Evolutionary conservation across 164 flowering plant genomes (phyloP), one percentile per base, ranked within the genome.

Genomic region (Vitis rotundifolia): DNA sequence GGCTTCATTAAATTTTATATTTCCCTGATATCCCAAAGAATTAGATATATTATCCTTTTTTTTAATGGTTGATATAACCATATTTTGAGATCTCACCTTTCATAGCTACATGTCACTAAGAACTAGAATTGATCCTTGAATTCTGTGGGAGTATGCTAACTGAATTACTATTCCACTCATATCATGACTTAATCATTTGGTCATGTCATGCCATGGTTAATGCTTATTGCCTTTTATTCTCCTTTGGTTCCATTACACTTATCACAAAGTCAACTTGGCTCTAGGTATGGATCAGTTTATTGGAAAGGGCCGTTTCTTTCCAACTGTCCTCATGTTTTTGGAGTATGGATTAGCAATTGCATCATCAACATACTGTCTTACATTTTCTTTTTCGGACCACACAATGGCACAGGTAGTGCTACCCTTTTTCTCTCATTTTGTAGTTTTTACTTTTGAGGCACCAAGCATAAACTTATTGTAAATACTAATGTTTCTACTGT

Each of bases 351-450:
- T 88, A 71, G 93, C 99, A 54, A 68, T 90, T 76, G 94, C 99
- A 63, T 88, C 98, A 53, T 93, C 96, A 77, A 93, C 99, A 61
- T 95, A 95, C 80, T 95, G 98, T 79, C 93, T 95, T 61, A 89
- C 97, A 5, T 95, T 95, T 79, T 88, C 87, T 86, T 93, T 95
- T 79, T 78, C 86, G 56, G 99, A 95, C 48, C 99, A 95, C 81
- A 84, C 87, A 37, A 75, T 88, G 84, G 99, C 99, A 59, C 99
- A 95, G 94, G 99, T 91, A 48, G 37, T 60, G 49, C 31, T 26
- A 47, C 3, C 1, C 56, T 74, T 14, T 56, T 49, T 56, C 11
- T 13, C 62, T 68, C 8, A 19, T 63, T 72, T 4, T 55, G 37
- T 52, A 61, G 18, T 19, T 54, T 2, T 5, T 12, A 63, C 9